Evolutionary conservation across 371 early-diverging fungal species (phyloP).

Genomic region (Lichtheimia corymbifera): DNA sequence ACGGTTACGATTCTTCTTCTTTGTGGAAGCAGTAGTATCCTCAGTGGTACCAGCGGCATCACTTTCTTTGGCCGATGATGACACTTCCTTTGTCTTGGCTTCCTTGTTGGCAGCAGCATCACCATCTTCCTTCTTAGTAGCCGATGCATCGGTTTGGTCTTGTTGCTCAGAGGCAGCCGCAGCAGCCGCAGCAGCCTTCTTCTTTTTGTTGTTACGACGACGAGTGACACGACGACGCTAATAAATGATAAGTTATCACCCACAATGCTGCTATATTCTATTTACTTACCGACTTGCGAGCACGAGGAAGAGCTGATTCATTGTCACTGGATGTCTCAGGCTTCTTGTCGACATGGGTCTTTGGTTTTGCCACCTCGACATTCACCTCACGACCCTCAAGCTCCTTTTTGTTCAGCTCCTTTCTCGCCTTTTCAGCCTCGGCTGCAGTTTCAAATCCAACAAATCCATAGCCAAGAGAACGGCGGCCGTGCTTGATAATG

Average conservation of each 20-base stretch:
- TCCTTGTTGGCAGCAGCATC: background rate
- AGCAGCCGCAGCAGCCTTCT: no score
- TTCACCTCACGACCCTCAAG: constrained; percentile 84
- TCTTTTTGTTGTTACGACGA: background rate
- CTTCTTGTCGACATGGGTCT: background rate
- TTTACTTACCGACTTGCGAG: constrained; percentile 1
- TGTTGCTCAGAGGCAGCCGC: background rate
- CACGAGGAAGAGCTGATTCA: background rate
- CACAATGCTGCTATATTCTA: background rate
- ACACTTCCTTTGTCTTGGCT: no score
- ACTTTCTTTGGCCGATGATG: no score
- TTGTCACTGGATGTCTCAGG: background rate
- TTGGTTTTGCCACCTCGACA: constrained; percentile 84
- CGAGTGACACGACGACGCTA: background rate
- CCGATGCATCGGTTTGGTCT: background rate
- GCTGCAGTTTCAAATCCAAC: constrained; percentile 78
- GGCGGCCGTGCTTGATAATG: constrained; percentile 73
- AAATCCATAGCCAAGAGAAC: constrained; percentile 91
- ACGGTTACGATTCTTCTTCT: background rate
- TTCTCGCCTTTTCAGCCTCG: constrained; percentile 76
- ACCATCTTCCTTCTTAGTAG: background rate
- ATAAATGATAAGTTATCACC: background rate
- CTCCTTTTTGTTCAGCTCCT: constrained; percentile 67
- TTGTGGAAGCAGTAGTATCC: background rate
- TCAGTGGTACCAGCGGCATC: no score